phyloP scores from a whole-genome alignment of 129 eudicot species.

The Chrysanthemum lavandulifolium region DNA sequence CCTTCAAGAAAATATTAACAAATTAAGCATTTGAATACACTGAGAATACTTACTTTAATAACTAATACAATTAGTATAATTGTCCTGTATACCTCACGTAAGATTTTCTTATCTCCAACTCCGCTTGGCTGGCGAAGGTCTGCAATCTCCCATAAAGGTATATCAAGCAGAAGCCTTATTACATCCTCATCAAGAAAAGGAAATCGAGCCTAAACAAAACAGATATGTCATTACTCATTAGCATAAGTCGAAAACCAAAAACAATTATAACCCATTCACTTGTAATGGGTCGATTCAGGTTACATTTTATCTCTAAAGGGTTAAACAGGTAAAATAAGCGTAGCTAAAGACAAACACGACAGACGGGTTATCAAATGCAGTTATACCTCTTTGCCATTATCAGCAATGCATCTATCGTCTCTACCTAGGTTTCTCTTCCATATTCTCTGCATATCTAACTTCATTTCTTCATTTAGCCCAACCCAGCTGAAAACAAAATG shows the following conservation, averaged over 20 bases:
- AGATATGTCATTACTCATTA: slow-evolving; percentile 12
- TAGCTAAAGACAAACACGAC: no score
- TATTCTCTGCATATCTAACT: slow-evolving; percentile 94
- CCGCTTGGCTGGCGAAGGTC: slow-evolving; percentile 91
- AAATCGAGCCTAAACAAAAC: slow-evolving; percentile 79
- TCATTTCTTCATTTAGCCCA: slow-evolving; percentile 91
- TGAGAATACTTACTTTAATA: neutral
- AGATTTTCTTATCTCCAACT: slow-evolving; percentile 84
- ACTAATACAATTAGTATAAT: no score
- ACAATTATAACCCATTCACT: neutral
- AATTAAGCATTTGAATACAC: neutral
- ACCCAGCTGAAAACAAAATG: slow-evolving; percentile 60
- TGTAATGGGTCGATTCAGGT: no score
- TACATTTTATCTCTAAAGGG: neutral
- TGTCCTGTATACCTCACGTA: slow-evolving; percentile 62
- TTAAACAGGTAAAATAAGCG: neutral
- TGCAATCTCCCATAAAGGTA: slow-evolving; percentile 94
- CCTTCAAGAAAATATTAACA: slow-evolving; percentile 40
- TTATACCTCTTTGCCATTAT: slow-evolving; percentile 92
- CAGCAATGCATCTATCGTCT: slow-evolving; percentile 98
- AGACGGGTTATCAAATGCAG: neutral
- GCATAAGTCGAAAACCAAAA: neutral
- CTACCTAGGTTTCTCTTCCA: slow-evolving; percentile 99
- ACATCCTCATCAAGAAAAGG: slow-evolving; percentile 96
- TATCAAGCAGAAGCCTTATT: slow-evolving; percentile 64